phyloP scores from a whole-genome alignment of 1,284 basidiomycete genomes.

The Sutorius eximius region DNA sequence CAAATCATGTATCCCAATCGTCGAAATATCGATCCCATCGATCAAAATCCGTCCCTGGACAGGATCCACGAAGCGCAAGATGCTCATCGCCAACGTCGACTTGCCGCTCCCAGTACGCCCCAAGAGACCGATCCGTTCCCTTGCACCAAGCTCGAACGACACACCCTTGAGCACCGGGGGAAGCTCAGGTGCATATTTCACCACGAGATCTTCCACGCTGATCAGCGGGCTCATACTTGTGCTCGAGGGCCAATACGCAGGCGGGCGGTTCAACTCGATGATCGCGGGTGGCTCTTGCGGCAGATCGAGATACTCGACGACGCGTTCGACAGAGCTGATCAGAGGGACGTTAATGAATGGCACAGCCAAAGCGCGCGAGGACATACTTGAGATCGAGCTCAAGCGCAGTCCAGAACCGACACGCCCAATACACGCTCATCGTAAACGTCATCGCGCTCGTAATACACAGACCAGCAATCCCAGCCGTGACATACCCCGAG shows the following conservation, averaged over 20 bases:
- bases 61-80: conserved; percentile 90
- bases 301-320: conserved; percentile 87
- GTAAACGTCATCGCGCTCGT: conserved; percentile 72
- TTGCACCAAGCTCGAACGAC: conserved; percentile 62
- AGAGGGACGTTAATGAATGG: conserved; percentile 68
- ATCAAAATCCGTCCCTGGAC: conserved; percentile 75
- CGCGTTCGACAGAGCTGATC: conserved; percentile 77
- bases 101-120: conserved; percentile 82
- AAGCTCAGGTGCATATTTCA: conserved; percentile 85
- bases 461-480: conserved; percentile 84
- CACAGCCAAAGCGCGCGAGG: neutral
- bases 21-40: conserved; percentile 88
- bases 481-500: conserved; percentile 62
- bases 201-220: conserved; percentile 67
- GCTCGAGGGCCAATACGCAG: conserved; percentile 88
- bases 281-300: conserved; percentile 80
- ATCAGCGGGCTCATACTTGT: conserved; percentile 52
- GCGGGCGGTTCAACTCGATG: conserved; percentile 66
- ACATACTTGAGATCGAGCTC: conserved; percentile 37
- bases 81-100: conserved; percentile 80
- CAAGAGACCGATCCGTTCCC: conserved; percentile 70
- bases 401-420: conserved; percentile 58
- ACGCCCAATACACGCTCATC: conserved; percentile 65
- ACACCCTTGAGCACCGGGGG: conserved; percentile 79
- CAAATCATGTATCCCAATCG: conserved; percentile 84